phyloP scores from a whole-genome alignment of 768 basidiomycete species.

The Russula virescens region DNA sequence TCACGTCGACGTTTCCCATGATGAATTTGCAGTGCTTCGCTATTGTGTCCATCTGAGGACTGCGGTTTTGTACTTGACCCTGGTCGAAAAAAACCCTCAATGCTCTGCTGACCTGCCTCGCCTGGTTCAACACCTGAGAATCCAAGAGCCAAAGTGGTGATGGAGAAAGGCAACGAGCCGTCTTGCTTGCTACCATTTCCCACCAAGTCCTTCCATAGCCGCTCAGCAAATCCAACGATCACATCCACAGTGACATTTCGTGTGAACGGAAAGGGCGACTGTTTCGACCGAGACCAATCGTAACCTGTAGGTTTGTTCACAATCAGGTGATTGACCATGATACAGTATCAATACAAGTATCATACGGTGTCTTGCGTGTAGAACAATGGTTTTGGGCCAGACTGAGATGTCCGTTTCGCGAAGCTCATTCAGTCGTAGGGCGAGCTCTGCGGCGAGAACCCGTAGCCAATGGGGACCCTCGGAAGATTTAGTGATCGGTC shows the following conservation, averaged over 20 bases:
- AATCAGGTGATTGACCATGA: not conserved
- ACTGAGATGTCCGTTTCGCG: slow-evolving; percentile 62
- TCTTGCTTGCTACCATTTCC: slow-evolving; percentile 34
- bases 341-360: not conserved
- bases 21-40: slow-evolving; percentile 6
- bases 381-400: slow-evolving; percentile 90
- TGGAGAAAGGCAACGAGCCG: slow-evolving; percentile 44
- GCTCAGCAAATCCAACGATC: slow-evolving; percentile 69
- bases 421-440: slow-evolving; percentile 78
- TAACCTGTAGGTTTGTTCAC: slow-evolving; percentile 1
- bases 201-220: slow-evolving; percentile 84
- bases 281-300: slow-evolving; percentile 46
- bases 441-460: slow-evolving; percentile 86
- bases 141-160: slow-evolving; percentile 65
- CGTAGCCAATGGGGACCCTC: slow-evolving; percentile 90
- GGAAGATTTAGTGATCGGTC: slow-evolving; percentile 61
- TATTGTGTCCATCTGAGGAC: not conserved
- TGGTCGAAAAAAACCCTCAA: slow-evolving; percentile 76
- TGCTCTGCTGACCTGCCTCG: slow-evolving; percentile 77
- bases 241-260: slow-evolving; percentile 67
- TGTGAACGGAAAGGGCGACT: slow-evolving; percentile 82
- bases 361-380: slow-evolving; percentile 69
- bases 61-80: slow-evolving; percentile 24
- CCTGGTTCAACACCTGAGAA: slow-evolving; percentile 73
- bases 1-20: slow-evolving; percentile 22